Evolutionary conservation across 306 rosid species (phyloP).

Genomic region (Alnus glutinosa): DNA sequence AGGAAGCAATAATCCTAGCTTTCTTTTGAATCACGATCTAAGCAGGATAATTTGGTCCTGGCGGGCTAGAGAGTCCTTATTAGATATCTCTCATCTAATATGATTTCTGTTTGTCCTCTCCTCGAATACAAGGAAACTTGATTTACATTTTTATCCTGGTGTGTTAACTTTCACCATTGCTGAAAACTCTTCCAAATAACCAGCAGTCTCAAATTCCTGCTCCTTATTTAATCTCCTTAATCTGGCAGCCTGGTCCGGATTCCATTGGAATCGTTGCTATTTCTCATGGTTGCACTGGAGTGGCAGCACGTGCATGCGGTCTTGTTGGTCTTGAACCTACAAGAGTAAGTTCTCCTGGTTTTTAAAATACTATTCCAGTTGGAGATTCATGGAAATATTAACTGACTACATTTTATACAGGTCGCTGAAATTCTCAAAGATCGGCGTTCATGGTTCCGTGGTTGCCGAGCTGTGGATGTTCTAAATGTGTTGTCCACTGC

Average conservation of each 20-base stretch:
- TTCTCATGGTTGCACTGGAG: constrained; percentile 98
- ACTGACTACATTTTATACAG: constrained; percentile 35
- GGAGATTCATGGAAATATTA: constrained; percentile 2
- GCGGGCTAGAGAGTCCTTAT: background rate
- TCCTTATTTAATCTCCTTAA: constrained; percentile 3
- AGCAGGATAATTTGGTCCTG: background rate
- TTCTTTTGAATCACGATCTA: background rate
- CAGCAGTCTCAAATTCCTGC: background rate
- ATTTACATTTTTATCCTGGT: background rate
- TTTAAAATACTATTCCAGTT: background rate
- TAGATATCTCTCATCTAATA: background rate
- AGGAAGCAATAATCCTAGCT: background rate
- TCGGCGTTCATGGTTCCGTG: constrained; percentile 86
- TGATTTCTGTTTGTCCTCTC: background rate
- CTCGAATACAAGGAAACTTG: background rate
- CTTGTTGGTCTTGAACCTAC: constrained; percentile 97
- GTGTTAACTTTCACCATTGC: background rate
- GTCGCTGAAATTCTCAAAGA: constrained; percentile 97
- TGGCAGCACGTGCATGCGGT: constrained; percentile 99
- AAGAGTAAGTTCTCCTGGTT: constrained; percentile 61
- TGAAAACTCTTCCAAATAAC: background rate
- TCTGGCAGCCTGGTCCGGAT: constrained; percentile 99
- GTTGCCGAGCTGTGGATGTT: constrained; percentile 89
- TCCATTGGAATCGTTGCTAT: constrained; percentile 99
- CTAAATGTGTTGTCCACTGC: constrained; percentile 78